These are phyloP conservation scores for Sindora glabra DNA, from an alignment of 306 rosid genomes.

Conservation along the genomic window DNA sequence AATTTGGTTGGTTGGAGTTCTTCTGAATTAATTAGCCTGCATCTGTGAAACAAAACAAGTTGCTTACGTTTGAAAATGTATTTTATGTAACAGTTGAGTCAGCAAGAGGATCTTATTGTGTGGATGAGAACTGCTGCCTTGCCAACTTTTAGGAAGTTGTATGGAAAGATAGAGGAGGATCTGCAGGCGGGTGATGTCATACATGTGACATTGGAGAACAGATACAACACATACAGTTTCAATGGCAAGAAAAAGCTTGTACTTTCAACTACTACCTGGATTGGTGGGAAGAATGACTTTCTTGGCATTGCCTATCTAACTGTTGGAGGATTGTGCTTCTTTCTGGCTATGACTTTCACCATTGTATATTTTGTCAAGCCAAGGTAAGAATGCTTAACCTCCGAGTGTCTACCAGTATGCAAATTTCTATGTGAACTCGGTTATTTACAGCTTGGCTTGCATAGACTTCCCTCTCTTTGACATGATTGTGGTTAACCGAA, in stretches of 20 bases:
- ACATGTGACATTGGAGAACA: constrained; percentile 36
- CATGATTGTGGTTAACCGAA: neutral
- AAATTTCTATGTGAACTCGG: neutral
- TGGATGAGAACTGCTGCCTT: constrained; percentile 87
- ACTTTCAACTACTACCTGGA: constrained; percentile 70
- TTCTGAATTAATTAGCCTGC: constrained; percentile 3
- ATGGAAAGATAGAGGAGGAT: constrained; percentile 65
- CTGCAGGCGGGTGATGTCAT: constrained; percentile 34
- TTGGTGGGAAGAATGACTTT: constrained; percentile 78
- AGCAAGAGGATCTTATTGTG: constrained; percentile 73
- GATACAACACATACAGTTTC: constrained; percentile 66
- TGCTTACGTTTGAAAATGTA: constrained; percentile 12
- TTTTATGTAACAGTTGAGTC: constrained; percentile 50
- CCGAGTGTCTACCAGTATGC: neutral
- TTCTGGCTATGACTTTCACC: constrained; percentile 72
- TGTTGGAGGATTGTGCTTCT: constrained; percentile 86
- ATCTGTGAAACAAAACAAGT: constrained; percentile 8
- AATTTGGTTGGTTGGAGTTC: neutral
- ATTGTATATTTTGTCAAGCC: constrained; percentile 81
- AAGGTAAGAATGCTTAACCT: constrained; percentile 45
- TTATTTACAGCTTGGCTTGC: neutral
- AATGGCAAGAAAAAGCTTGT: constrained; percentile 73
- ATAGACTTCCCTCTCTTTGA: neutral
- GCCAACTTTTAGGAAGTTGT: constrained; percentile 73
- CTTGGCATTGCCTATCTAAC: constrained; percentile 81